Conservation (phyloP, 2,329 filamentous ascomycete species). For the Endoconidiophora polonica region DNA sequence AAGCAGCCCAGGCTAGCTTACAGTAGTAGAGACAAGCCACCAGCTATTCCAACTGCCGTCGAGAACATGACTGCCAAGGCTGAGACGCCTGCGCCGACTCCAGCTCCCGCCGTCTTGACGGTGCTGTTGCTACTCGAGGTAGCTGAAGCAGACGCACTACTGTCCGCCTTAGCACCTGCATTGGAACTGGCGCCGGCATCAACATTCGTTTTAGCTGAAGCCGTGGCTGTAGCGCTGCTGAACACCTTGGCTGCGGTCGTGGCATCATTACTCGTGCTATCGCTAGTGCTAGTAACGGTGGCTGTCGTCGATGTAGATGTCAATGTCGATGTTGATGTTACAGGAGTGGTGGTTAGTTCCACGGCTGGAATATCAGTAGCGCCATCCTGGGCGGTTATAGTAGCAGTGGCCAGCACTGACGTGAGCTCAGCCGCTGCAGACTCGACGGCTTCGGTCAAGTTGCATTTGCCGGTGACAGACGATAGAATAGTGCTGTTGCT, state of each 20-base stretch:
- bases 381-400: background rate
- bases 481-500: constrained; percentile 7
- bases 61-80: no score
- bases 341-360: background rate
- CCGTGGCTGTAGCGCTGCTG: background rate
- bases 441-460: background rate
- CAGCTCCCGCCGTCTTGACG: no score
- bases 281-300: background rate
- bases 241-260: background rate
- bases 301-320: background rate
- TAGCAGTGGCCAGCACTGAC: background rate
- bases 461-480: constrained; percentile 11
- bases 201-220: background rate
- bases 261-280: background rate
- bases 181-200: background rate
- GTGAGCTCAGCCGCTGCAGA: background rate
- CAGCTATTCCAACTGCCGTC: no score
- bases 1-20: no score
- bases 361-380: background rate
- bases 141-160: no score
- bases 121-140: no score
- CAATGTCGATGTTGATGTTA: background rate
- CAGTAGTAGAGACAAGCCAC: background rate
- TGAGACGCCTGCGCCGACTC: background rate
- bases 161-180: background rate